Evolutionary conservation across 257 asterid genomes (phyloP), one percentile per base, ranked within the genome.

Genomic region (Solanum virginianum): DNA sequence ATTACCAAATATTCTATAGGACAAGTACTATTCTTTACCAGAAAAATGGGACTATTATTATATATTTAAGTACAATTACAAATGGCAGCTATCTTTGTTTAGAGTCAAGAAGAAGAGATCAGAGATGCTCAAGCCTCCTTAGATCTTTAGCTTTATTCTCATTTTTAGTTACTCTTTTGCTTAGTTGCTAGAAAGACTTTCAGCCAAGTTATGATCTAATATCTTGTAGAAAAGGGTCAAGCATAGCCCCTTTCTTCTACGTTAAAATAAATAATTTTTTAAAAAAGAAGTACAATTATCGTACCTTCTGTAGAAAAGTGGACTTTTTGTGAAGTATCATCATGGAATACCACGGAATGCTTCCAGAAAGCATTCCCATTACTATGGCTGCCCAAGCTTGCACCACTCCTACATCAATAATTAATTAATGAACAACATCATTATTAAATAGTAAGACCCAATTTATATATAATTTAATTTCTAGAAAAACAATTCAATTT

Each of bases 381-480:
- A 95, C 87, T 62, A 95, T 93, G 75, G 98, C 98, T 85, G 98
- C 98, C 98, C 98, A 95, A 88, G 98, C 90, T 84, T 93, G 98
- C 85, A 95, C 98, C 72, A 95, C 92, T 32, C 98, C 98, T 95
- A 84, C 80, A 17, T 72, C 69, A 75, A 53, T 39, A 29, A 15
- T 57, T 7, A 59, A 59, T 54, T 26, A 32, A 32, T 32, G 36
- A 68, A 68, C 0, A 68, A 36, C 24, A 22, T n/a, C 29, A 0
- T 60, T n/a, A 15, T 81, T 41, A 15, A 72, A 10, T 16, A 32
- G 3, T 36, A 47, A 70, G 57, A 45, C 62, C 32, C 22, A 43
- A 8, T 14, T 20, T 12, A 5, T 53, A 53, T 53, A 53, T 53
- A 4, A 53, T 53, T 13, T 53, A 5, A 3, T 53, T 53, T 14